Base-by-base conservation (phyloP, 1,139 yeast genomes). In the Arxiozyma bovina region DNA sequence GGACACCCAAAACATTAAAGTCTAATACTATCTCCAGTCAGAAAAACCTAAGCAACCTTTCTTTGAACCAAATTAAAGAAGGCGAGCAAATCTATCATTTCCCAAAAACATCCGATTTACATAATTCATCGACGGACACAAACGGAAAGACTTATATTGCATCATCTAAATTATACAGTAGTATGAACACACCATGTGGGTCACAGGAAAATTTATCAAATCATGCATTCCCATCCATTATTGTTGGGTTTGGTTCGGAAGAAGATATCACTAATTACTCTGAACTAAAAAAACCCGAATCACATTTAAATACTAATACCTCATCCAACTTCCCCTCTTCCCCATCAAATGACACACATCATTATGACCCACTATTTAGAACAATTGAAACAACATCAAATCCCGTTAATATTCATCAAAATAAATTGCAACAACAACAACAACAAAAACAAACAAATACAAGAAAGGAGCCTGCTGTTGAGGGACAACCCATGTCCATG, bases 1-100 rank as follows among this genome's bases (percentile, higher is more conserved):
- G n/a, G 12, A 34, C 17, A 12, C 40, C 40, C 11, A 34, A 34
- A 6, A 15, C 2, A 4, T 3, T 12, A 34, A 34, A 41, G 9
- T 22, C 27, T 11, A 48, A n/a, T 18, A 11, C 23, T n/a, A 15
- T 9, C 8, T 42, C 46, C 42, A 42, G 17, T 1, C 51, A 27
- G 42, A 42, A 25, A 38, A 11, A 34, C 46, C 40, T 58, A 40
- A 67, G 68, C 53, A 63, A 61, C 44, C 52, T 56, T 12, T 68
- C 71, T 0, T 57, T 66, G 34, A 65, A 64, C 54, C 63, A 64
- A 51, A 68, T 66, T 22, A 63, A 66, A 43, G 71, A 68, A 55
- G 59, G 64, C 50, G 70, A 66, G 52, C 68, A 64, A 51, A 58
- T 62, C 3, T 41, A 52, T 12, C 21, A 52, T 44, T 53, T 50